Evolutionary conservation across 768 basidiomycete species (phyloP), one percentile per base, ranked within the genome.

Genomic region (Kwoniella sp.): DNA sequence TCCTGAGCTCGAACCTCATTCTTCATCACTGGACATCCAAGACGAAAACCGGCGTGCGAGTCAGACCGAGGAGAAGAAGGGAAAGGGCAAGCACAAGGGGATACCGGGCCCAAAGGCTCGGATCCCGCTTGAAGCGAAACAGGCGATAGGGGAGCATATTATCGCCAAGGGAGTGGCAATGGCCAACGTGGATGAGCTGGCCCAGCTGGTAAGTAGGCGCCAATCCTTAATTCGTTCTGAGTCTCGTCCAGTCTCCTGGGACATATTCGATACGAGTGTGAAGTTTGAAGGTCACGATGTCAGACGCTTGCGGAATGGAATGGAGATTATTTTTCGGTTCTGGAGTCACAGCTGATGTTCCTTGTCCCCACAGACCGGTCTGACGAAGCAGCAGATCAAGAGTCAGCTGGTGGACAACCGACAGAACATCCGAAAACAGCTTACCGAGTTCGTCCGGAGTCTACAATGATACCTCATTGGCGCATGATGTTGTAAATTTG

Each of bases 351-450:
- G 56, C 41, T 47, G 50, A 34, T 26, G 47, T 11, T 52, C 20
- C 20, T 41, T 41, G 11, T 9, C 38, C 20, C 38, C 9, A 20
- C 41, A 74, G 73, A 71, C 70, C 26, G 73, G 73, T 25, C 50
- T 71, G 51, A 71, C 61, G 8, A 67, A 57, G 30, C 64, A 67
- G 30, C 73, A 74, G 55, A 71, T 74, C 67, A 63, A 58, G 54
- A 54, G 56, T 25, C 72, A 73, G 55, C 22, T 73, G 23, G 65
- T 52, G 13, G 65, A 66, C 38, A 68, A 73, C 31, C 63, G 72
- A 1, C 51, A 60, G 37, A 73, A 73, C 58, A 26, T 73, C 28
- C 38, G 70, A 28, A 71, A 67, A 47, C 67, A 69, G 53, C 58
- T 73, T 9, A 47, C 59, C 30, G 66, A 73, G 47, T 45, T 70